Evolutionary conservation across 2,329 filamentous ascomycete species (phyloP).

Genomic region (Eutypella sp.): DNA sequence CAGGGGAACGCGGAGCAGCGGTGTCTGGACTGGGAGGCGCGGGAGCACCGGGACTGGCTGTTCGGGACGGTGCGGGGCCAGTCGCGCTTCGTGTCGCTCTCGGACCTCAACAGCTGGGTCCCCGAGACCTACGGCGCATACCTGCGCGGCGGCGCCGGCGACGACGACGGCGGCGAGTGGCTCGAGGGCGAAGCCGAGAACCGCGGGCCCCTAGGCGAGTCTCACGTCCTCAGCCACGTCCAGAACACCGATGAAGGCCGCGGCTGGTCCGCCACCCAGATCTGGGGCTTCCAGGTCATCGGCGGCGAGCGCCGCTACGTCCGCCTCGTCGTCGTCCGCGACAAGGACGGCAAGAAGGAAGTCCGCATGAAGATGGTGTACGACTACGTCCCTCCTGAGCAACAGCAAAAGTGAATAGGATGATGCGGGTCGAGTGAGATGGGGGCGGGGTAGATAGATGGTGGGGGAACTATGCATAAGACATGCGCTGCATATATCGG

Average conservation of each 20-base stretch:
- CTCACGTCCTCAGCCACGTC: slow-evolving; percentile 62
- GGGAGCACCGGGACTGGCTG: slow-evolving; percentile 70
- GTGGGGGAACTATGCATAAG: no score
- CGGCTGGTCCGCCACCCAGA: slow-evolving; percentile 52
- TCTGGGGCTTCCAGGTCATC: slow-evolving; percentile 56
- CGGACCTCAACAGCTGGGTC: slow-evolving; percentile 50
- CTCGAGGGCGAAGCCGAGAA: slow-evolving; percentile 47
- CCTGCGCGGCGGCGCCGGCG: slow-evolving; percentile 40
- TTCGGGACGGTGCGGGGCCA: slow-evolving; percentile 68
- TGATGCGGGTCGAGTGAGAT: neutral
- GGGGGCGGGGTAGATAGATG: neutral
- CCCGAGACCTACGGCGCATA: slow-evolving; percentile 55
- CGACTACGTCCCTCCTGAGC: slow-evolving; percentile 42
- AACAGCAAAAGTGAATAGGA: slow-evolving; percentile 13
- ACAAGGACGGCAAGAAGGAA: slow-evolving; percentile 35
- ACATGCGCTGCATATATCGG: no score
- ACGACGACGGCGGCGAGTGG: slow-evolving; percentile 54
- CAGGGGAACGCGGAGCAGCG: slow-evolving; percentile 57
- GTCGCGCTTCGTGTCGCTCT: slow-evolving; percentile 44
- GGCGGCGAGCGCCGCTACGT: slow-evolving; percentile 48
- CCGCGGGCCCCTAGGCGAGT: slow-evolving; percentile 51
- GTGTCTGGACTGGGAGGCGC: slow-evolving; percentile 45
- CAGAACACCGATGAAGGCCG: slow-evolving; percentile 38
- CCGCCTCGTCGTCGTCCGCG: slow-evolving; percentile 48
- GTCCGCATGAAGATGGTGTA: slow-evolving; percentile 51